phyloP scores from a whole-genome alignment of 2,329 filamentous ascomycete genomes.

The Phialocephala sp. region DNA sequence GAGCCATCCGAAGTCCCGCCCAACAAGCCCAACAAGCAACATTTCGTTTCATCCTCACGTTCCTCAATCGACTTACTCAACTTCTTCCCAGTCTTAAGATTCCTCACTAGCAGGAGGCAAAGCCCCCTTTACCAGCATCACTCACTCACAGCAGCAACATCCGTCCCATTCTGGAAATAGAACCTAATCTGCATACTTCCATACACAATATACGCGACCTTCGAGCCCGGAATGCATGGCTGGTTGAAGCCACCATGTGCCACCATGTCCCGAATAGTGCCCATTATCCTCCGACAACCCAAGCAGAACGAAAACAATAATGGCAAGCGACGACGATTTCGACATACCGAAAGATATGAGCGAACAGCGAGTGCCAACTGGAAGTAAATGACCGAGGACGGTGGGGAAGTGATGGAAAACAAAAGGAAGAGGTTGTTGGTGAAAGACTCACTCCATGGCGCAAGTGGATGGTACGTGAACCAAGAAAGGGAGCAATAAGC shows the following conservation, averaged over 20 bases:
- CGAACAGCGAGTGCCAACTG: too few relatives aligned
- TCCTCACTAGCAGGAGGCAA: conserved; percentile 18
- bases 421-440: too few relatives aligned
- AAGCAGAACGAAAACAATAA: too few relatives aligned
- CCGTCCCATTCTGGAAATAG: conserved; percentile 19
- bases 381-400: too few relatives aligned
- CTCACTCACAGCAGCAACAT: conserved; percentile 19
- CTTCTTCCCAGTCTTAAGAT: background rate
- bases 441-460: too few relatives aligned
- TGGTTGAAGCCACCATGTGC: conserved; percentile 23
- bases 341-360: too few relatives aligned
- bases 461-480: background rate
- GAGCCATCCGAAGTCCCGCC: too few relatives aligned
- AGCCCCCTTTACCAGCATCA: conserved; percentile 19
- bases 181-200: conserved; percentile 15
- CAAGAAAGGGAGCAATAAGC: background rate
- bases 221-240: conserved; percentile 18
- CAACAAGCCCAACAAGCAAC: too few relatives aligned
- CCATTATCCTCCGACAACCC: too few relatives aligned
- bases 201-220: conserved; percentile 20
- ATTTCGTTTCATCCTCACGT: background rate
- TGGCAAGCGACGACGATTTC: too few relatives aligned
- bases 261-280: too few relatives aligned
- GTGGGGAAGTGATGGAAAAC: too few relatives aligned
- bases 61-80: background rate